phyloP scores from a whole-genome alignment of 139 green algal species.

The Ostreobium quekettii region DNA sequence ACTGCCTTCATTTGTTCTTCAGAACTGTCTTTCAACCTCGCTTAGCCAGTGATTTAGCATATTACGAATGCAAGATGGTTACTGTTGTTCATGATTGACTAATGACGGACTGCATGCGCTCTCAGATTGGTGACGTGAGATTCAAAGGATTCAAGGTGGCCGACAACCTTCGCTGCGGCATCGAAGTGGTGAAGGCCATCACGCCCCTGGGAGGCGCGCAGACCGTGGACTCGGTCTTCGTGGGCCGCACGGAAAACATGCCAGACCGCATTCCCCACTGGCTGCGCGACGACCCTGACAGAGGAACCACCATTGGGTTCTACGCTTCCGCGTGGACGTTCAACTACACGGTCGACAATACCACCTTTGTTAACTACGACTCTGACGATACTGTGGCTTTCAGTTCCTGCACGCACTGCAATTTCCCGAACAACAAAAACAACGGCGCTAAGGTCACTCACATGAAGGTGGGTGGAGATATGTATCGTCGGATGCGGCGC shows the following conservation, averaged over 20 bases:
- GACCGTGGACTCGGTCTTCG: constrained; percentile 11
- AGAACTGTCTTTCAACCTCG: too few relatives aligned
- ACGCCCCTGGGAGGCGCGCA: not conserved
- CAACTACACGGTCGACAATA: constrained; percentile 17
- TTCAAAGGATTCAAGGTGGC: constrained; percentile 6
- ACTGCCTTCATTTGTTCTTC: too few relatives aligned
- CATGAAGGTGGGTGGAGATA: too few relatives aligned
- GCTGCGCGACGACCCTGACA: constrained; percentile 17
- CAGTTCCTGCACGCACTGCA: constrained; percentile 25
- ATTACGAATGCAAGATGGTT: too few relatives aligned
- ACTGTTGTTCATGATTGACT: too few relatives aligned
- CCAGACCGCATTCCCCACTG: not conserved
- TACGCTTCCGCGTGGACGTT: constrained; percentile 7
- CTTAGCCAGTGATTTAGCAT: too few relatives aligned
- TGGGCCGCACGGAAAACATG: constrained; percentile 1
- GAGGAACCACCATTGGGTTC: constrained; percentile 13
- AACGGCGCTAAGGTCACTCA: constrained; percentile 17
- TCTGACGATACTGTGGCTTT: constrained; percentile 1
- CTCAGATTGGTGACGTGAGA: constrained; percentile 9
- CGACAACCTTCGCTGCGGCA: constrained; percentile 2
- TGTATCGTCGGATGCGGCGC: too few relatives aligned
- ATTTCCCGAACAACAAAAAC: constrained; percentile 28
- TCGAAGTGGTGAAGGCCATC: constrained; percentile 7
- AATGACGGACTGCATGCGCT: too few relatives aligned
- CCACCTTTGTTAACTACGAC: constrained; percentile 26